phyloP scores from a whole-genome alignment of 352 stramenopile genomes.

The Saprolegnia parasitica region DNA sequence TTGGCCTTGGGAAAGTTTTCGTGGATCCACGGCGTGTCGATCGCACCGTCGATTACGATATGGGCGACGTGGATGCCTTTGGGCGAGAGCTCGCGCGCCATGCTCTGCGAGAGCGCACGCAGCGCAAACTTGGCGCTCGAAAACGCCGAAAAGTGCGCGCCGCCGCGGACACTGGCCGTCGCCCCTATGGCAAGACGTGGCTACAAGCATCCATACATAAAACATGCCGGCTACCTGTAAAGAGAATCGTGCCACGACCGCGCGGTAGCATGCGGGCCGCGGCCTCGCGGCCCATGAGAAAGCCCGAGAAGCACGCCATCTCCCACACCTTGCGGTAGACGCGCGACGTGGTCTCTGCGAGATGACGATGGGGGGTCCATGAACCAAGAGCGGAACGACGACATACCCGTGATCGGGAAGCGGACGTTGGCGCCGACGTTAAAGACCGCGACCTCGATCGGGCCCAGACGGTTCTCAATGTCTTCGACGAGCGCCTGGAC shows the following conservation, averaged over 20 bases:
- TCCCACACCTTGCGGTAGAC: slow-evolving; percentile 38
- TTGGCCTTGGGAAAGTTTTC: slow-evolving; percentile 27
- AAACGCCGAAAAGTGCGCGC: slow-evolving; percentile 38
- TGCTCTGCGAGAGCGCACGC: slow-evolving; percentile 34
- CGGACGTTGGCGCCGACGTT: slow-evolving; percentile 38
- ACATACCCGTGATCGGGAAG: slow-evolving; percentile 30
- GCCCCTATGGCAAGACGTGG: slow-evolving; percentile 27
- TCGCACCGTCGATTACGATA: slow-evolving; percentile 39
- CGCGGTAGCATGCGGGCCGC: slow-evolving; percentile 32
- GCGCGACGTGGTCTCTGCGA: slow-evolving; percentile 31
- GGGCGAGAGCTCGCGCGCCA: slow-evolving; percentile 41
- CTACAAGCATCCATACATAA: not conserved
- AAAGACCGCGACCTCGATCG: slow-evolving; percentile 36
- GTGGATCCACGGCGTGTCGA: slow-evolving; percentile 31
- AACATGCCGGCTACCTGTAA: slow-evolving; percentile 31
- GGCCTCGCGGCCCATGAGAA: slow-evolving; percentile 33
- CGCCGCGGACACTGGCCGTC: slow-evolving; percentile 36
- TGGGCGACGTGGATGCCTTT: slow-evolving; percentile 43
- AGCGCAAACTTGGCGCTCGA: slow-evolving; percentile 36
- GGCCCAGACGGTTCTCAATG: slow-evolving; percentile 29
- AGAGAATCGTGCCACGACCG: slow-evolving; percentile 35
- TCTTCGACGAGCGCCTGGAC: slow-evolving; percentile 32
- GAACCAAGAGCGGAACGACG: not conserved
- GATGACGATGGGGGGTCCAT: not conserved
- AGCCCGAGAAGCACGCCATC: slow-evolving; percentile 34